phyloP scores from a whole-genome alignment of 2,329 filamentous ascomycete species.

The Colletotrichum truncatum region DNA sequence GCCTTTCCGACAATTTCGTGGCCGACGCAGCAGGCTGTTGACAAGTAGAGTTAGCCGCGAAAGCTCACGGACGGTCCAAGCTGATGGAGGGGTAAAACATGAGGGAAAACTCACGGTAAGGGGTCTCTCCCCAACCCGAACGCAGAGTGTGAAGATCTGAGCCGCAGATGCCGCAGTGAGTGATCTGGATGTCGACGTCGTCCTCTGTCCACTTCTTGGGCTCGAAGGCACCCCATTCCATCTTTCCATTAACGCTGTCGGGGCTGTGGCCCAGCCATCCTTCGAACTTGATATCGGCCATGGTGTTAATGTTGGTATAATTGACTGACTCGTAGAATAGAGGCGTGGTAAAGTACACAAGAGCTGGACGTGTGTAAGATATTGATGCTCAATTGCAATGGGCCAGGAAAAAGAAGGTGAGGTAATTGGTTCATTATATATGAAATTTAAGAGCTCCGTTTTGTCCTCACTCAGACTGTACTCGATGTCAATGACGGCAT shows the following conservation, averaged over 20 bases:
- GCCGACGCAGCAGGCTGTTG: slow-evolving; percentile 61
- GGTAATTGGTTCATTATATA: too few species aligned
- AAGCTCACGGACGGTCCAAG: not conserved
- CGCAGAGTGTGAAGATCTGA: slow-evolving; percentile 68
- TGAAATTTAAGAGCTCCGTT: too few species aligned
- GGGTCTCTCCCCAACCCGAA: slow-evolving; percentile 58
- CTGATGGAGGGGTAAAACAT: slow-evolving; percentile 1
- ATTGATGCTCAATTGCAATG: too few species aligned
- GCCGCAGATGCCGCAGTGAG: slow-evolving; percentile 74
- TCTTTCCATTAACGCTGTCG: slow-evolving; percentile 56
- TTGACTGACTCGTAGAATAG: not conserved
- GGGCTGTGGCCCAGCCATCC: slow-evolving; percentile 58
- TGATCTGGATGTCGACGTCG: slow-evolving; percentile 72
- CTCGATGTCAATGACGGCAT: slow-evolving; percentile 23
- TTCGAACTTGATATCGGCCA: slow-evolving; percentile 56
- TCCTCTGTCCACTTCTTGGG: slow-evolving; percentile 74
- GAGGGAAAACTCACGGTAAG: slow-evolving; percentile 44
- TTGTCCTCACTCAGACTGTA: too few species aligned
- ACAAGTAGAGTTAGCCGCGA: not conserved
- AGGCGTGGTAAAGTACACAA: not conserved
- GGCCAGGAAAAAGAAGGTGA: too few species aligned
- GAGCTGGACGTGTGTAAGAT: not conserved
- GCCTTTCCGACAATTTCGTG: slow-evolving; percentile 73
- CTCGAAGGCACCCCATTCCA: slow-evolving; percentile 65
- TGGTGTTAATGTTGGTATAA: slow-evolving; percentile 19